Conservation (phyloP, 305 asterid species). For the Fraxinus greggii region DNA sequence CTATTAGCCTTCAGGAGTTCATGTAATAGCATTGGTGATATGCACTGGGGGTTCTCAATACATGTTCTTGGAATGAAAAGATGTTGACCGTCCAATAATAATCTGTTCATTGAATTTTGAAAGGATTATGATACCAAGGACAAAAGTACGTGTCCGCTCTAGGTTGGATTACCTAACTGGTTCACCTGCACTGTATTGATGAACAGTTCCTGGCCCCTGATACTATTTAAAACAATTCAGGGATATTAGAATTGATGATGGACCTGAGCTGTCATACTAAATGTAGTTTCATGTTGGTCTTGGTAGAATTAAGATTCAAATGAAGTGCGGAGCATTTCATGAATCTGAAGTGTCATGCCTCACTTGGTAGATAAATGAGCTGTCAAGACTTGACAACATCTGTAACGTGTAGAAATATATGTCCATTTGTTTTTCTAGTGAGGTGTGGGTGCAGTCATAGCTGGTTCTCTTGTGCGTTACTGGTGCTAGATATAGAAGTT, state of each 20-base stretch:
- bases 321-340: slow-evolving; percentile 26
- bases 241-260: slow-evolving; percentile 38
- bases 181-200: slow-evolving; percentile 39
- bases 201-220: slow-evolving; percentile 30
- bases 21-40: neutral
- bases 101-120: neutral
- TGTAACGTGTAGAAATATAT: slow-evolving; percentile 19
- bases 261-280: slow-evolving; percentile 44
- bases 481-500: neutral
- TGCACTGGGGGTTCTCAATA: neutral
- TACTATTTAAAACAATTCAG: slow-evolving; percentile 35
- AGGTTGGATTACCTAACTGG: slow-evolving; percentile 40
- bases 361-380: slow-evolving; percentile 22
- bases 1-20: neutral
- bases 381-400: slow-evolving; percentile 17
- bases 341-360: slow-evolving; percentile 34
- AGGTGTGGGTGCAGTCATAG: neutral
- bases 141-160: slow-evolving; percentile 40
- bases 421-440: neutral
- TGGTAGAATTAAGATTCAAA: slow-evolving; percentile 24
- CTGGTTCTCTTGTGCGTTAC: neutral
- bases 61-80: slow-evolving; percentile 8
- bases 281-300: slow-evolving; percentile 29
- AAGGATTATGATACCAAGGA: slow-evolving; percentile 5
- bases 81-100: slow-evolving; percentile 27